Base-by-base conservation (phyloP, 164 flowering plant genomes). In the Stephania japonica region DNA sequence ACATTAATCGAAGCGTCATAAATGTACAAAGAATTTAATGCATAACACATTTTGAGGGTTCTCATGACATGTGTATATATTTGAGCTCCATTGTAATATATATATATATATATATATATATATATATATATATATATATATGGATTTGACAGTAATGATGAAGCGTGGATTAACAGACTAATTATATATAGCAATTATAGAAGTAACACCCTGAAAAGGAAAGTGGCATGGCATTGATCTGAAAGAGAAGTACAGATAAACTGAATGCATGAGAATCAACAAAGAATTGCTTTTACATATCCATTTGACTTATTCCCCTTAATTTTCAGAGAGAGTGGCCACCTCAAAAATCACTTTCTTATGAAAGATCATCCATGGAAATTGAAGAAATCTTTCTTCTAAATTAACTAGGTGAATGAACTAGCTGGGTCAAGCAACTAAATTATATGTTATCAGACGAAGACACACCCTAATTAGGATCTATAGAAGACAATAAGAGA, bases 191-290 rank as follows among this genome's bases (percentile, higher is more conserved):
- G 16, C 59, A 50, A 5, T 14, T 3, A 50, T 50, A 50, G 19
- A 13, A 13, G 0, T 59, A 19, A 59, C 23, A 59, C 21, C 64
- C 23, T 19, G n/a, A 59, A n/a, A n/a, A 59, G 23, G 64, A 59
- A 59, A 59, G 21, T 16, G n/a, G 23, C 21, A 0, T 59, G 64
- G 19, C 24, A 59, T 59, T 59, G 64, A 21, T 59, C 64, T 59
- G 64, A n/a, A 59, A 25, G 21, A 69, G 6, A 1, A 32, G n/a
- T 63, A 26, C 7, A 27, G 13, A 44, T 24, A 25, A 43, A 24
- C 59, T 43, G 11, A 65, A 25, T 43, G 42, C 53, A 72, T 44
- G 69, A 43, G 50, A 72, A 72, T 72, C 42, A 66, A 65, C 43
- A 65, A 65, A 19, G 18, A 7, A 21, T 69, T 26, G 69, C 66